phyloP scores from a whole-genome alignment of 75 land plant species.

The Isoetes taiwanensis region DNA sequence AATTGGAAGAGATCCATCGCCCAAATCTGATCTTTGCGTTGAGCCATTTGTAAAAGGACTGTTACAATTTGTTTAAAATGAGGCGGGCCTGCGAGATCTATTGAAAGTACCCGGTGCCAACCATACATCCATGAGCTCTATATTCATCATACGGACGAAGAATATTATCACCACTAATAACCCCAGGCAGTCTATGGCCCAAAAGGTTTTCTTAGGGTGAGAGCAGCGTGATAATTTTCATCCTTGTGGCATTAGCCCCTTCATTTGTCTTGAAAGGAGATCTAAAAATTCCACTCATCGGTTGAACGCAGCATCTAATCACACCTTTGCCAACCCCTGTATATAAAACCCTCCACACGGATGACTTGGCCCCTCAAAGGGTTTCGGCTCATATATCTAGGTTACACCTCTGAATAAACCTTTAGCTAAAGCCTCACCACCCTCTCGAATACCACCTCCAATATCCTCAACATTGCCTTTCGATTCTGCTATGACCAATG shows the following conservation, averaged over 20 bases:
- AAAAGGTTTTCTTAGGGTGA: no score
- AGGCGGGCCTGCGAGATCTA: no score
- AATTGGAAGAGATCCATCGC: no score
- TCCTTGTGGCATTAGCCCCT: conserved; percentile 1
- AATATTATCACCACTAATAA: no score
- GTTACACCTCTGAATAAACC: conserved; percentile 5
- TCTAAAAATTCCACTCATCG: not conserved
- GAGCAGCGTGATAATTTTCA: no score
- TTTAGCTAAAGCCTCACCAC: conserved; percentile 5
- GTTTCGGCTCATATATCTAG: not conserved
- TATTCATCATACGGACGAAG: no score
- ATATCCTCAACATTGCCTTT: not conserved
- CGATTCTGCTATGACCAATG: not conserved
- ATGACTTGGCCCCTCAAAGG: not conserved
- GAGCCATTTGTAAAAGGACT: no score
- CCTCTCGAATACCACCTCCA: conserved; percentile 1
- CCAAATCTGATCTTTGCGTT: no score
- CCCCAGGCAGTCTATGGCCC: no score
- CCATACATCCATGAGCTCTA: no score
- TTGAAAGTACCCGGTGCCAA: no score
- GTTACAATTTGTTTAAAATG: no score
- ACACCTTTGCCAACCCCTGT: conserved; percentile 17
- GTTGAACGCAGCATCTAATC: not conserved
- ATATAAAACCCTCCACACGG: conserved; percentile 86
- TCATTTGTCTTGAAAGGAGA: not conserved